Conservation (phyloP, 2,329 filamentous ascomycete species). For the Trichoderma breve region DNA sequence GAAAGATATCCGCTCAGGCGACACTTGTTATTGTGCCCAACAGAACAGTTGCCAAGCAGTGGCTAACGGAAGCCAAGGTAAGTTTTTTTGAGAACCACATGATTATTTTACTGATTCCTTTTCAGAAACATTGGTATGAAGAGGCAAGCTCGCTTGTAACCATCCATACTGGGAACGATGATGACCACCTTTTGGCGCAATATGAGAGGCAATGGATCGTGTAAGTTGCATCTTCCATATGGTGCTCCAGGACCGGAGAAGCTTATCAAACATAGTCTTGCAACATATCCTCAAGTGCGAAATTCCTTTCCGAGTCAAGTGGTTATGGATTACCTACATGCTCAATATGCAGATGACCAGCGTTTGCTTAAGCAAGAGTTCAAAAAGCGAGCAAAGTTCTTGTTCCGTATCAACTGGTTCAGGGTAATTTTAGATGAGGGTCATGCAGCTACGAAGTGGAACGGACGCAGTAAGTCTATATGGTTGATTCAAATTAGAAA, state of each 20-base stretch:
- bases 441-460: constrained; percentile 53
- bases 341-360: background rate
- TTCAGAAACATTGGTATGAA: background rate
- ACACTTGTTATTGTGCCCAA: constrained; percentile 37
- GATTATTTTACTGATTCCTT: background rate
- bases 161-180: background rate
- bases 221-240: background rate
- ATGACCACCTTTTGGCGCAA: too few relatives aligned
- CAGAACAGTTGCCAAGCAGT: constrained; percentile 27
- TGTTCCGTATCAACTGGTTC: constrained; percentile 42
- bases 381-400: background rate
- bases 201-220: background rate
- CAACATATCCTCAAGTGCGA: constrained; percentile 31
- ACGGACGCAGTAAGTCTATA: constrained; percentile 29
- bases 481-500: background rate
- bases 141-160: background rate
- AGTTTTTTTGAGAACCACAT: background rate
- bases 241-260: background rate
- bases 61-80: constrained; percentile 23
- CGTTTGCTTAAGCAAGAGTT: constrained; percentile 41
- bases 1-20: constrained; percentile 32
- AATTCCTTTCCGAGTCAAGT: constrained; percentile 20
- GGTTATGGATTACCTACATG: background rate
- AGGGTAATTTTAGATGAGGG: constrained; percentile 58
- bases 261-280: constrained; percentile 25